phyloP scores from a whole-genome alignment of 208 protist species.

The Crithidia fasciculata region DNA sequence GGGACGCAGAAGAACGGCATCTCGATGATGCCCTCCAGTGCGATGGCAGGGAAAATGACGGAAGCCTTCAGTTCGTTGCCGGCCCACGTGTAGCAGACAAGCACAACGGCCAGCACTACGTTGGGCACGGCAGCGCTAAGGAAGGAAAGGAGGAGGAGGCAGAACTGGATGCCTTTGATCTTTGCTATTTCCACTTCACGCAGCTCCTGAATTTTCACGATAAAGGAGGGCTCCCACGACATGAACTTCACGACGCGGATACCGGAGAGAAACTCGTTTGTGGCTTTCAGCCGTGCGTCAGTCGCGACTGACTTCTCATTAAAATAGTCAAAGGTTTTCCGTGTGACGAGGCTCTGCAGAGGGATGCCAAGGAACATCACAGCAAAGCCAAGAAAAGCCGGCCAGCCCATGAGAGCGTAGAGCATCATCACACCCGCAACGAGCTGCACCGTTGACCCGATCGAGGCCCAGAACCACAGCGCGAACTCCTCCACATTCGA shows the following conservation, averaged over 20 bases:
- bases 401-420: constrained; percentile 57
- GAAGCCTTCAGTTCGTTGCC: constrained; percentile 70
- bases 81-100: constrained; percentile 39
- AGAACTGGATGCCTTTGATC: constrained; percentile 30
- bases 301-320: constrained; percentile 40
- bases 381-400: constrained; percentile 64
- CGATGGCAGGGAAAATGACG: constrained; percentile 86
- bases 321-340: constrained; percentile 30
- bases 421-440: constrained; percentile 45
- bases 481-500: constrained; percentile 51
- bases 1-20: constrained; percentile 83
- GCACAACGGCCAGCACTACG: constrained; percentile 54
- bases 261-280: constrained; percentile 88
- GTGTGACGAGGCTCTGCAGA: constrained; percentile 52
- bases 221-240: constrained; percentile 85
- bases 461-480: constrained; percentile 57
- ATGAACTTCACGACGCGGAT: constrained; percentile 94
- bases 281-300: constrained; percentile 85
- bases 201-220: constrained; percentile 36
- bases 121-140: constrained; percentile 59
- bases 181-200: constrained; percentile 45
- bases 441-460: constrained; percentile 66
- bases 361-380: constrained; percentile 69
- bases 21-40: constrained; percentile 56
- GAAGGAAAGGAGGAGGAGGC: constrained; percentile 56